Base-by-base conservation (phyloP, 441 rosid genomes). In the Gossypium aridum region DNA sequence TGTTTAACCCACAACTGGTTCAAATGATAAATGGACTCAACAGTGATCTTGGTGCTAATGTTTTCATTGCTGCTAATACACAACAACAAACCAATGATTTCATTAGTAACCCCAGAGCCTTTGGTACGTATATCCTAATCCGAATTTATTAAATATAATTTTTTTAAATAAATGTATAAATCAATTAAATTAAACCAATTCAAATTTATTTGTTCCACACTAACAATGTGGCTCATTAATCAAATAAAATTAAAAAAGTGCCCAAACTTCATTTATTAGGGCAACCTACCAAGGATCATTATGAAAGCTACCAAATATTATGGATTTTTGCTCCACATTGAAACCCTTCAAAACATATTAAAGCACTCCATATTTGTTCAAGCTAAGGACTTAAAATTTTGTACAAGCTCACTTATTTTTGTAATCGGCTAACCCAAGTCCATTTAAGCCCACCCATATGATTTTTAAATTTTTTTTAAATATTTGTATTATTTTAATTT, bases 1-100 rank as follows among this genome's bases (percentile, higher is more conserved):
- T 88, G 59, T 90, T 25, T 43, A 85, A 90, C 45, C 94, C 89
- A 1, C 84, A 81, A 75, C 86, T 88, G 39, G 14, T 19, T 49
- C 78, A 82, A 69, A 87, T 88, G 83, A 25, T 84, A 20, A 73
- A 43, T 14, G 73, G 60, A 55, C 88, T 90, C 76, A 90, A 90
- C 22, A n/a, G 57, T 8, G 45, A 83, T 26, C 53, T 64, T 22
- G 85, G 90, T 55, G 75, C 83, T 2, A 69, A 82, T 45, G 75
- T 88, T 67, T 90, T 90, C 80, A 31, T 87, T 66, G 81, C 73
- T 2, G 85, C 71, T n/a, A 84, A 83, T 4, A 55, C 83, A 3
- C 19, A 2, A 0, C 66, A 13, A 22, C 80, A 74, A 79, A 57
- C 63, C 43, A 19, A 1, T 26, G 60, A 67, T 70, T 80, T 82